Percentiles rank a stretch among this genome's conserved stretches.
Evolutionary conservation across 2,329 filamentous ascomycete species (phyloP).

Genomic region (Colletotrichum tropicale): DNA sequence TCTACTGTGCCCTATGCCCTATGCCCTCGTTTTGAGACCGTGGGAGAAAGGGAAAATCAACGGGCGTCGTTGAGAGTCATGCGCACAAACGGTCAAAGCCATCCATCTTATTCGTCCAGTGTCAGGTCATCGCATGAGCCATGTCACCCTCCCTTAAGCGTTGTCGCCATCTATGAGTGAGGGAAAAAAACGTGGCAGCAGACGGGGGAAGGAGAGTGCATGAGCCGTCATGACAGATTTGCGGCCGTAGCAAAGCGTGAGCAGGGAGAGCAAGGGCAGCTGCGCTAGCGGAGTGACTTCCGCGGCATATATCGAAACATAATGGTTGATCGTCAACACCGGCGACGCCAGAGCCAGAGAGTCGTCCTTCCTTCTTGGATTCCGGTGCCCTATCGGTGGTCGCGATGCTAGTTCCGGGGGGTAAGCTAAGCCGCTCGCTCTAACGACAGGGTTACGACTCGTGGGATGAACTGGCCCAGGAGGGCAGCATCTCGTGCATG

Average conservation of each 20-base stretch:
- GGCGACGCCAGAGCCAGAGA: not conserved
- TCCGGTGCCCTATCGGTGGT: not conserved
- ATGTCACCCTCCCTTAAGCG: conserved; percentile 7
- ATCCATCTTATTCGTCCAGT: not conserved
- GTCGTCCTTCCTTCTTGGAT: not conserved
- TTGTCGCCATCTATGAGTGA: not conserved
- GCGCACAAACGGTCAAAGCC: not conserved
- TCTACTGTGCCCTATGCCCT: not conserved
- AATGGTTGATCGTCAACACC: not conserved
- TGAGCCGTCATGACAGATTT: not conserved
- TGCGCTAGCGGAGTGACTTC: not conserved
- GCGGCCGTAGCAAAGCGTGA: not conserved
- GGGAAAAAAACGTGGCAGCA: not conserved
- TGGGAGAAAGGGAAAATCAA: not conserved
- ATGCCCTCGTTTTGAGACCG: not conserved
- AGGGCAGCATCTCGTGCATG: not conserved
- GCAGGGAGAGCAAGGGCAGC: not conserved
- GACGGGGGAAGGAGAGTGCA: not conserved
- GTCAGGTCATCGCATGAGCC: not conserved
- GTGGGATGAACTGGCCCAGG: not conserved
- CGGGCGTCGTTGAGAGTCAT: conserved; percentile 2
- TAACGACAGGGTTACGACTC: conserved; percentile 12
- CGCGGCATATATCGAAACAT: not conserved
- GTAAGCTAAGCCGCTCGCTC: not conserved
- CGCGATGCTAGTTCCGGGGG: not conserved